phyloP scores from a whole-genome alignment of 257 asterid species.

The Solanum megistacrolobum region DNA sequence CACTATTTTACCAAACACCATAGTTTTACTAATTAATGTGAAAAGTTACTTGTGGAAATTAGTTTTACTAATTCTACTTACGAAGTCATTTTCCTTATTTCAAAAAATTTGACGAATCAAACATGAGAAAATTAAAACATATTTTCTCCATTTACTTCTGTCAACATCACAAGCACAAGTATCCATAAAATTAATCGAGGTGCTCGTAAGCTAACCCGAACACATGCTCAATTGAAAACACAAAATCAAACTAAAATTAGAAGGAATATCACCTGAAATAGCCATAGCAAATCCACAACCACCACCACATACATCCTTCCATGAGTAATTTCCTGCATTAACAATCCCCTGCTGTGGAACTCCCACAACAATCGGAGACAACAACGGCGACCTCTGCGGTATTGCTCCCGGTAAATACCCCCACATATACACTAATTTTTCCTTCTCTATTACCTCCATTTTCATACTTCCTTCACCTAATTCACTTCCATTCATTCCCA shows the following conservation, averaged over 20 bases:
- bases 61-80: background rate
- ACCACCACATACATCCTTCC: conserved; percentile 91
- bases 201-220: background rate
- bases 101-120: background rate
- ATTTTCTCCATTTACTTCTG: background rate
- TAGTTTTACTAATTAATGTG: background rate
- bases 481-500: conserved; percentile 54
- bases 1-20: background rate
- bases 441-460: conserved; percentile 25
- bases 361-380: conserved; percentile 63
- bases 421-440: conserved; percentile 65
- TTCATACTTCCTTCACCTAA: conserved; percentile 42
- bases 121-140: background rate
- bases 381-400: conserved; percentile 82
- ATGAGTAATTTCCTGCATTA: conserved; percentile 32
- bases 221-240: background rate
- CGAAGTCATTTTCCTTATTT: background rate
- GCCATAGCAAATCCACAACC: conserved; percentile 99
- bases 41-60: background rate
- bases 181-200: background rate
- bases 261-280: conserved; percentile 48
- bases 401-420: conserved; percentile 94
- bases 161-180: background rate
- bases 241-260: background rate
- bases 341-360: conserved; percentile 21